Evolutionary conservation across 192 early-diverging fungal species (phyloP).

Genomic region (Linderina pennispora): DNA sequence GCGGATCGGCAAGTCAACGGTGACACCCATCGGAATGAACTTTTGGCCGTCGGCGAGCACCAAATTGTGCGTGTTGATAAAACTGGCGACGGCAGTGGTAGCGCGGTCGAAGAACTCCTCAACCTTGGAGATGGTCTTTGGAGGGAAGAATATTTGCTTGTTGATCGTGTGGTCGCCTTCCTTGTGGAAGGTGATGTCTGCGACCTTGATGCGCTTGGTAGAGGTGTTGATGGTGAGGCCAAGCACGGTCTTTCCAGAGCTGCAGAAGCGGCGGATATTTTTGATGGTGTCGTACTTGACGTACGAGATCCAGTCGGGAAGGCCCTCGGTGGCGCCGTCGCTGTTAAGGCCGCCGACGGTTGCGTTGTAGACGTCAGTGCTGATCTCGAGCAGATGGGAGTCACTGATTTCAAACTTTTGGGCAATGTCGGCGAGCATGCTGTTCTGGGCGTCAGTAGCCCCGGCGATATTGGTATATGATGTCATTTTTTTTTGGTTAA

Average conservation of each 20-base stretch:
- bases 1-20: constrained; percentile 86
- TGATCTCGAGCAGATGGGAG: constrained; percentile 9
- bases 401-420: constrained; percentile 12
- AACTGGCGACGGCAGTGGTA: constrained; percentile 70
- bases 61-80: constrained; percentile 50
- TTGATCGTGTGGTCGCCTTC: constrained; percentile 17
- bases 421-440: constrained; percentile 14
- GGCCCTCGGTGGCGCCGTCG: constrained; percentile 4
- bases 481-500: constrained; percentile 1
- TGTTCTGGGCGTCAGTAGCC: constrained; percentile 25
- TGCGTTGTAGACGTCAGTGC: constrained; percentile 13
- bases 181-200: constrained; percentile 21
- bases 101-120: constrained; percentile 59
- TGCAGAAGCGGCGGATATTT: constrained; percentile 13
- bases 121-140: background rate
- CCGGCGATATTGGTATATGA: constrained; percentile 12
- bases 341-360: constrained; percentile 6
- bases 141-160: constrained; percentile 31
- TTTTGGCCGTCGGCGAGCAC: background rate
- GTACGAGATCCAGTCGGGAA: constrained; percentile 19
- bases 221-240: constrained; percentile 32
- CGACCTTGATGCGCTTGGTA: constrained; percentile 15
- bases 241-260: background rate
- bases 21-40: constrained; percentile 62
- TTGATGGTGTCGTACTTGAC: constrained; percentile 11